A percentile compares a stretch with the other conserved stretches of the same genome.
Conservation (phyloP, 2,329 filamentous ascomycete species). For the Dactylellina cionopaga region DNA sequence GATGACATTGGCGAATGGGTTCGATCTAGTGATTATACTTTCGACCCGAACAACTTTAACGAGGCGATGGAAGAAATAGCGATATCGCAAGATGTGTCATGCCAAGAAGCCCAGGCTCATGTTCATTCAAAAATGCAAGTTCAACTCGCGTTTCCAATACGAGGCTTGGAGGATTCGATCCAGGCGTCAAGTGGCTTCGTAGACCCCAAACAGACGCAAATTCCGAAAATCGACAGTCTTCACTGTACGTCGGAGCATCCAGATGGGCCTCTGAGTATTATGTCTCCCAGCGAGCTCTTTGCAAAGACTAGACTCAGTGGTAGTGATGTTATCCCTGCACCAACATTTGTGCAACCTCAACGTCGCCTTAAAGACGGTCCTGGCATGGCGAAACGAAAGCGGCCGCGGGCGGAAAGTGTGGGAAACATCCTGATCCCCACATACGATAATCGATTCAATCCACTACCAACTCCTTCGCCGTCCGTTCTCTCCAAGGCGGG, state of each 20-base stretch:
- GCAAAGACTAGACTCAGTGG: background rate
- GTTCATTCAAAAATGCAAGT: background rate
- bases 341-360: conserved; percentile 17
- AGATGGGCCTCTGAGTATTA: background rate
- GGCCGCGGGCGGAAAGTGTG: conserved; percentile 40
- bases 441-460: conserved; percentile 33
- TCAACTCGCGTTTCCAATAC: conserved; percentile 10
- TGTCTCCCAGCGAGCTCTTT: conserved; percentile 28
- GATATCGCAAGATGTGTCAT: conserved; percentile 18
- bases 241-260: conserved; percentile 19
- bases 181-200: conserved; percentile 17
- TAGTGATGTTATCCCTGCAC: conserved; percentile 16
- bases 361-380: conserved; percentile 25
- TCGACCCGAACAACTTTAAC: conserved; percentile 14
- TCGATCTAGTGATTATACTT: conserved; percentile 20
- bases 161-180: conserved; percentile 18
- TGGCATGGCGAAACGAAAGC: conserved; percentile 32
- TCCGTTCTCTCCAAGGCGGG: conserved; percentile 38
- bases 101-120: conserved; percentile 13
- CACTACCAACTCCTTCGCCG: conserved; percentile 44
- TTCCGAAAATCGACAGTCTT: background rate
- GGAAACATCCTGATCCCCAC: conserved; percentile 45
- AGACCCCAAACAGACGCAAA: conserved; percentile 22
- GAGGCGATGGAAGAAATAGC: conserved; percentile 22
- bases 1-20: conserved; percentile 28